Evolutionary conservation across 2,329 filamentous ascomycete genomes (phyloP), one percentile per base, ranked within the genome.

Genomic region (Drechslerella coelobrocha): DNA sequence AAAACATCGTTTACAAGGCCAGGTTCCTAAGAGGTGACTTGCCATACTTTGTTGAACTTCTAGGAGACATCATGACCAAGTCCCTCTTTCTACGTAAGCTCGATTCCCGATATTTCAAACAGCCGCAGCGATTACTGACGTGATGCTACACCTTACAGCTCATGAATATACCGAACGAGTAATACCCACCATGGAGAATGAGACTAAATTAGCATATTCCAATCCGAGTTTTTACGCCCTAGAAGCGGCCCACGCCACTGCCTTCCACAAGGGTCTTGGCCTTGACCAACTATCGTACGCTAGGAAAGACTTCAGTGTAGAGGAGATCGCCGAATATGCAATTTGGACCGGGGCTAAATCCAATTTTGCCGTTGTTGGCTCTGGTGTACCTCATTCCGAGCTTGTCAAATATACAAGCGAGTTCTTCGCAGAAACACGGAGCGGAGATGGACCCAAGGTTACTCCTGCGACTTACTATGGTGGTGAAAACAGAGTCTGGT

Each of bases 21-120:
- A 96, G 89, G 83, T 99, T 99, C 85, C 87, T 99, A 75, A 88
- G 91, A 79, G 88, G 94, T 79, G 92, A 99, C 80, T 87, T 99
- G 75, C 94, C 94, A 76, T 99, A 97, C 86, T 99, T 96, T 81
- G 87, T 92, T 78, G 94, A 99, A 84, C 85, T 99, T 75, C 86
- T 99, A 76, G 91, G 89, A 78, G 95, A 99, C 84, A 90, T 97
- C 77, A 84, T 94, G 77, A 88, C 89, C 72, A 83, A 90, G 81
- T 96, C 93, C 76, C 94, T 91, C 82, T 99, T 91, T 80, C 87
- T 88, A 74, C 84, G 87, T 89, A 81, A 81, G 73, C 27, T 17
- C 31, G n/a, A 6, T 23, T 19, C 2, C 29, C 12, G 19, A 47
- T 1, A 17, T 10, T 26, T 2, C 24, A 12, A 2, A 23, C 26